phyloP scores from a whole-genome alignment of 306 rosid species.

The Dryas drummondii region DNA sequence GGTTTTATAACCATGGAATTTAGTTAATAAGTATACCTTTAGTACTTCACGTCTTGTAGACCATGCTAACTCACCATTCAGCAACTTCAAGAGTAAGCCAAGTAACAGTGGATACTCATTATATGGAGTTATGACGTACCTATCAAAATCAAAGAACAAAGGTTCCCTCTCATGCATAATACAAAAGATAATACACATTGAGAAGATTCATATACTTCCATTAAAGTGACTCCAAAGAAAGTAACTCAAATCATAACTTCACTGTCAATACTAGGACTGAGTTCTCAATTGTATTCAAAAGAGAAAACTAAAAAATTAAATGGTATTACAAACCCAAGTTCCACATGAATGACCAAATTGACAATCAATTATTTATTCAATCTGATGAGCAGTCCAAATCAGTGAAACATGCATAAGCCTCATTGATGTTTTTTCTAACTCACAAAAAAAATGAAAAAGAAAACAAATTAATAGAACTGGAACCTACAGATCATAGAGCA shows the following conservation, averaged over 20 bases:
- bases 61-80: slow-evolving; percentile 96
- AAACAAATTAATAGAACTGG: neutral
- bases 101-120: slow-evolving; percentile 86
- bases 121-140: slow-evolving; percentile 96
- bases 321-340: neutral
- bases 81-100: slow-evolving; percentile 82
- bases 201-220: neutral
- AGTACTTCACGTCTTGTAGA: slow-evolving; percentile 96
- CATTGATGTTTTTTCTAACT: neutral
- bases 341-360: neutral
- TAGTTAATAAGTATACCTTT: slow-evolving; percentile 55
- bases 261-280: no score
- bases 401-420: neutral
- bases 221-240: neutral
- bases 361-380: neutral
- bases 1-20: neutral
- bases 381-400: neutral
- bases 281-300: neutral
- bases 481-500: slow-evolving; percentile 8
- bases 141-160: slow-evolving; percentile 31
- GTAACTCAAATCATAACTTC: neutral
- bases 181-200: neutral
- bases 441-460: neutral
- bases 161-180: neutral
- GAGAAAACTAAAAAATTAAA: neutral